Percentiles rank a stretch among this genome's conserved stretches.
These are phyloP conservation scores for Collybia mongolica DNA, from an alignment of 768 basidiomycete genomes.

Conservation along the genomic window DNA sequence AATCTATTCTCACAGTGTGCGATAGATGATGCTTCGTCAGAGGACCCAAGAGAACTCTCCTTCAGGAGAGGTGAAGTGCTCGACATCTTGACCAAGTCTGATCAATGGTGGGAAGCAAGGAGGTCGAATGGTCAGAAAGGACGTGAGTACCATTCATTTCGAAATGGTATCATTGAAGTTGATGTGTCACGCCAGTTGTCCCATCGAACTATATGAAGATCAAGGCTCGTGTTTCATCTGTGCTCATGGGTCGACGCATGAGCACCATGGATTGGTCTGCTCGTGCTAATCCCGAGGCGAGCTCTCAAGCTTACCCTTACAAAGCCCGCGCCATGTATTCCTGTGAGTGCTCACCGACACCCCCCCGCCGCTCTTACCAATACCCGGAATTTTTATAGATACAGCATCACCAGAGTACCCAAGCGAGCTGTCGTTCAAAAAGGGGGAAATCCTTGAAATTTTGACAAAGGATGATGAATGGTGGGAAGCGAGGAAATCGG, in stretches of 20 bases:
- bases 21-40: constrained; percentile 66
- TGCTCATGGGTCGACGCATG: not conserved
- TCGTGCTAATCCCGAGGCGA: not conserved
- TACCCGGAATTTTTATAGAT: constrained; percentile 40
- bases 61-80: constrained; percentile 84
- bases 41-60: constrained; percentile 82
- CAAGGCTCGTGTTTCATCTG: no score
- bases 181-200: constrained; percentile 21
- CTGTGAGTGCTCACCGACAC: not conserved
- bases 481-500: constrained; percentile 74
- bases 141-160: constrained; percentile 44
- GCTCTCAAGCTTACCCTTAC: not conserved
- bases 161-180: not conserved
- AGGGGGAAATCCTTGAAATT: constrained; percentile 82
- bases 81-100: constrained; percentile 69
- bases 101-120: constrained; percentile 83
- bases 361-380: no score
- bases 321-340: no score
- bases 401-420: constrained; percentile 74
- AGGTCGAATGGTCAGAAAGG: constrained; percentile 60
- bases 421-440: constrained; percentile 79
- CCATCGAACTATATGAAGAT: constrained; percentile 38
- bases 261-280: no score
- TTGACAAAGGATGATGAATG: constrained; percentile 74
- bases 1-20: not conserved